phyloP scores from a whole-genome alignment of 2,329 filamentous ascomycete genomes.

The Colletotrichum navitas region DNA sequence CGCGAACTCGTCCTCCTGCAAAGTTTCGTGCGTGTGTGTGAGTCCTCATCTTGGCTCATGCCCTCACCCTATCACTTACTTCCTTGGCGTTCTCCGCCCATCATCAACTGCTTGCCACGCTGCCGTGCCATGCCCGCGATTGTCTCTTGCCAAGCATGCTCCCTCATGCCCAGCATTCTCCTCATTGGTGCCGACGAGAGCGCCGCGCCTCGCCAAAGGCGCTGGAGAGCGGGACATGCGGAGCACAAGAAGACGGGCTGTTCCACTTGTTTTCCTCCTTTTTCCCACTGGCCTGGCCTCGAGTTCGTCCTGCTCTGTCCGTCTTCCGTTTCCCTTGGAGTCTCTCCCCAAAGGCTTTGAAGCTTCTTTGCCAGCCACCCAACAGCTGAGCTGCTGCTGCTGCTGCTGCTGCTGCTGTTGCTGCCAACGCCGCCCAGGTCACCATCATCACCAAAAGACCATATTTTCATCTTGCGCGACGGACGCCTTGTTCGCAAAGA shows the following conservation, averaged over 20 bases:
- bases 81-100: slow-evolving; percentile 41
- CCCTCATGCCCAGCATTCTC: slow-evolving; percentile 26
- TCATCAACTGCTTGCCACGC: slow-evolving; percentile 38
- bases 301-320: no score
- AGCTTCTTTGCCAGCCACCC: background rate
- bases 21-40: background rate
- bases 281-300: background rate
- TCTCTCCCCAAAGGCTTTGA: background rate
- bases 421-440: slow-evolving; percentile 1
- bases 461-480: no score
- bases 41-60: slow-evolving; percentile 17
- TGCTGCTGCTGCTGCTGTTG: no score
- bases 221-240: slow-evolving; percentile 37
- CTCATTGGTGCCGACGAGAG: slow-evolving; percentile 37
- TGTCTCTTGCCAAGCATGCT: slow-evolving; percentile 41
- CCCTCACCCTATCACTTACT: slow-evolving; percentile 22
- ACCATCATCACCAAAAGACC: background rate
- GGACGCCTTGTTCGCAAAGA: background rate
- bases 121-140: slow-evolving; percentile 42
- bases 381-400: background rate
- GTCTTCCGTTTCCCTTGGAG: background rate
- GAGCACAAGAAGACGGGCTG: slow-evolving; percentile 40
- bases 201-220: slow-evolving; percentile 32
- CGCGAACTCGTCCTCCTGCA: slow-evolving; percentile 16
- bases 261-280: slow-evolving; percentile 32